Base-by-base conservation (phyloP, 2,329 filamentous ascomycete genomes). In the Arthrinium phaeospermum region DNA sequence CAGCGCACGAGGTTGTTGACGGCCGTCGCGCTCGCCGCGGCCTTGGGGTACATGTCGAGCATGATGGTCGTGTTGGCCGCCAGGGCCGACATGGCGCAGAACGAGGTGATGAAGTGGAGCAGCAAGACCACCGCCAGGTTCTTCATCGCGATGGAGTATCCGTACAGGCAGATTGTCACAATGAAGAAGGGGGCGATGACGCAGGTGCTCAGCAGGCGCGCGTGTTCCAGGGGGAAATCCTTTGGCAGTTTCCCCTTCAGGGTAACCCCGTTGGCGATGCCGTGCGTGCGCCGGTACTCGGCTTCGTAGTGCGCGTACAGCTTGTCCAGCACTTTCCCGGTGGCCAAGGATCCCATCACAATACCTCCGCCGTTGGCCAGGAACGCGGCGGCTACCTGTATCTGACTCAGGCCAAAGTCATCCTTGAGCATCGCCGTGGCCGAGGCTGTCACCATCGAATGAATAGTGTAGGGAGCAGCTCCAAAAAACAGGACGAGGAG, bases 371-470 rank as follows among this genome's bases (percentile, higher is more conserved):
- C 78, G 34, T 79, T 80, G 4, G 78, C 78, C 7, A 80, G 64
- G 53, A 78, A 80, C 0, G 73, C 74, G 1, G 80, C 73, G 7
- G 78, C 79, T 8, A 80, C 72, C 7, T 75, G 69, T 4, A 76
- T 69, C 37, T 80, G 75, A 68, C 64, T 74, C 2, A 80, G 76
- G 2, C 69, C 49, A 44, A 79, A 79, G 0, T 76, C 71, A 47
- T 71, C 45, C 61, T 82, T 79, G 72, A 86, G 81, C 5, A 83
- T 68, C 0, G 76, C 75, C 0, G 83, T 82, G 2, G 84, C 85
- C 13, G 79, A 83, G 0, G 83, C 81, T 12, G 82, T 85, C 12
- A 87, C 82, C 85, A 87, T 87, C 24, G 82, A 85, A 83, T 84
- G 86, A 13, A 84, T 80, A 0, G 85, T 81, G 67, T 80, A 80